Evolutionary conservation across 208 protist species (phyloP), one percentile per base, ranked within the genome.

Genomic region (Acanthamoeba castellanii): DNA sequence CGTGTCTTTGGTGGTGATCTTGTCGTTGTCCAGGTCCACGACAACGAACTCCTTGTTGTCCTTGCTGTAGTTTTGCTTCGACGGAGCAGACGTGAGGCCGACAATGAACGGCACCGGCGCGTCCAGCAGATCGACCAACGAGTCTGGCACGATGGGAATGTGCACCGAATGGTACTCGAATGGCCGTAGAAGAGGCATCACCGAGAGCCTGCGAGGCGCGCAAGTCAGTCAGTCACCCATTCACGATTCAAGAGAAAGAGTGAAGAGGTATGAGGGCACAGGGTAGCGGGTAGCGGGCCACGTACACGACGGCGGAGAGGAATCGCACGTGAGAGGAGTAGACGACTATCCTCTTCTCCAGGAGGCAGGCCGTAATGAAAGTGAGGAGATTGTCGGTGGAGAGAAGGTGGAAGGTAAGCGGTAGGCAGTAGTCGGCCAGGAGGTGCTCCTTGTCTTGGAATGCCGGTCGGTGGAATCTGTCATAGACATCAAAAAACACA

Each of bases 1-100:
- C 3, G 59, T 34, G 16, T 91, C 85, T 20, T 72, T 91, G n/a
- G 57, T n/a, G 32, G 85, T 91, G 30, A 91, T 47, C 57, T 91
- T 91, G n/a, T 91, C 85, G 37, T 91, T 91, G 85, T 91, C 59
- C 57, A 91, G 55, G 85, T 91, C 85, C 5, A 91, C 22, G 22
- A 72, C 13, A 20, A 85, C 78, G 57, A 85, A 85, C 37, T 85
- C 78, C 78, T 85, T 85, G 27, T 16, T 57, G 78, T 85, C 78
- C 78, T 91, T 91, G 22, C n/a, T 11, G 85, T n/a, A 42, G 42
- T 22, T 50, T 42, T 74, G 50, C 85, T 74, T 64, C 25, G 85
- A 52, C 9, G 59, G 85, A 16, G 85, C 27, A 9, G 50, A 64
- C 8, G 85, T 72, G 85, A 91, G 50, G 57, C 85, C 85, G 50